Conservation (phyloP, 225 moss, liverwort and hornwort genomes). For the Marchantia paleacea region DNA sequence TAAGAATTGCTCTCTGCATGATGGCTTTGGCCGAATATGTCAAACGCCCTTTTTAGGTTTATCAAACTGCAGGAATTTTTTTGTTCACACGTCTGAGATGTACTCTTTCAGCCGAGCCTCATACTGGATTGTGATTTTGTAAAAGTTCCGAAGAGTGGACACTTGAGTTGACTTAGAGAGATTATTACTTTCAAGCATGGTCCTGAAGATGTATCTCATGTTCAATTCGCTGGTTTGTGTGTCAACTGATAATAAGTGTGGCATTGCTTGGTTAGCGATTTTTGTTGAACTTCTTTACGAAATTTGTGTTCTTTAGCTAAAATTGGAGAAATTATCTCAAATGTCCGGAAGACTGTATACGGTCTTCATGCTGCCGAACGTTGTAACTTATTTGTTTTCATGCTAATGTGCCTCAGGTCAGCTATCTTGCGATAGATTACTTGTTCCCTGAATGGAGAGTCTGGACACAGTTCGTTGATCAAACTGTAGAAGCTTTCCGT, state of each 20-base stretch:
- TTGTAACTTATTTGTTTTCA: neutral
- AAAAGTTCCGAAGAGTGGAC: too few species aligned
- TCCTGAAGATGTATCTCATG: neutral
- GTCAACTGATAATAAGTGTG: neutral
- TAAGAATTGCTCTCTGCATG: neutral
- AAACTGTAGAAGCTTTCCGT: slow-evolving; percentile 69
- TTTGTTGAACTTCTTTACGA: neutral
- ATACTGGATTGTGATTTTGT: too few species aligned
- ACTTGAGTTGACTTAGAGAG: too few species aligned
- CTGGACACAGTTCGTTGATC: slow-evolving; percentile 81
- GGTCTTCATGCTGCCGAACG: neutral
- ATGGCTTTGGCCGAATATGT: neutral
- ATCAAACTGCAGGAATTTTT: too few species aligned
- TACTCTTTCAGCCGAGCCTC: too few species aligned
- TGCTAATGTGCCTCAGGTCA: slow-evolving; percentile 46
- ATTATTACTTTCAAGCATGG: neutral
- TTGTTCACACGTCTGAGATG: too few species aligned
- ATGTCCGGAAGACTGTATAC: neutral
- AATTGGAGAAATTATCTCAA: neutral
- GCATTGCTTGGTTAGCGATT: neutral
- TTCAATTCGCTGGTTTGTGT: neutral
- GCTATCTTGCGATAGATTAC: slow-evolving; percentile 72
- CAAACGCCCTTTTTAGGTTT: neutral
- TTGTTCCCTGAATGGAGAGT: slow-evolving; percentile 69
- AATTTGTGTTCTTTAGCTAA: neutral